Conservation (phyloP, 768 basidiomycete species). For the Strobilomyces dryophilus region DNA sequence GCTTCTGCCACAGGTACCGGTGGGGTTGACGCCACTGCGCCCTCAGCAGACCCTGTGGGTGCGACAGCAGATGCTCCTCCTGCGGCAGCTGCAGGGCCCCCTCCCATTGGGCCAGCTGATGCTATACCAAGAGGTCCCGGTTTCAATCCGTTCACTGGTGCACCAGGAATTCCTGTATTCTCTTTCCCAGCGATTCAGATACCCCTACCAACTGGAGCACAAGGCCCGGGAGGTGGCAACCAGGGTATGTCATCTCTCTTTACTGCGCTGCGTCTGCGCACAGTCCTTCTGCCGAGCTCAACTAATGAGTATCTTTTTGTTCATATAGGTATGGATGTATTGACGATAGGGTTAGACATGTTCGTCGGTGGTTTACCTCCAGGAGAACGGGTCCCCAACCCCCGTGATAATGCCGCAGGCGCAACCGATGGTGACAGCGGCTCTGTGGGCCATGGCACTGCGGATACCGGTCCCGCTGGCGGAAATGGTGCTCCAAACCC, state of each 20-base stretch:
- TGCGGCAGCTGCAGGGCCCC: not conserved
- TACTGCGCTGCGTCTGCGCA: slow-evolving; percentile 4
- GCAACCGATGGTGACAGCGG: not conserved
- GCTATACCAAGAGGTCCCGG: slow-evolving; percentile 6
- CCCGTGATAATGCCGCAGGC: slow-evolving; percentile 8
- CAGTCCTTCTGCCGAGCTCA: slow-evolving; percentile 15
- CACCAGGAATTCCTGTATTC: slow-evolving; percentile 24
- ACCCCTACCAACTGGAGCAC: slow-evolving; percentile 12
- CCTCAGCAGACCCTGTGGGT: not conserved
- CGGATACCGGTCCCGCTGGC: slow-evolving; percentile 9
- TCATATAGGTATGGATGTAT: slow-evolving; percentile 19
- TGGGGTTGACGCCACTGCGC: not conserved
- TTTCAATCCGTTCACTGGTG: slow-evolving; percentile 16
- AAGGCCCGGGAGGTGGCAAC: slow-evolving; percentile 12
- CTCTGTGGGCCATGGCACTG: too few relatives aligned
- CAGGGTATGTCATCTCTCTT: slow-evolving; percentile 13
- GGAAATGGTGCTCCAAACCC: slow-evolving; percentile 18
- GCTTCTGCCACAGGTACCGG: not conserved
- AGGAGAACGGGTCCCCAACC: slow-evolving; percentile 7
- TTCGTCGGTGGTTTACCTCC: slow-evolving; percentile 25
- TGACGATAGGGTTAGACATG: slow-evolving; percentile 42
- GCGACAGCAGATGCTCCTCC: slow-evolving; percentile 1
- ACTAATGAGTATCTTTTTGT: slow-evolving; percentile 13
- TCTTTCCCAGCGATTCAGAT: slow-evolving; percentile 27
- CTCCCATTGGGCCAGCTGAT: slow-evolving; percentile 5